A percentile compares a stretch with the other conserved stretches of the same genome.
phyloP scores from a whole-genome alignment of 2,329 filamentous ascomycete genomes.

The Celoporthe dispersa region DNA sequence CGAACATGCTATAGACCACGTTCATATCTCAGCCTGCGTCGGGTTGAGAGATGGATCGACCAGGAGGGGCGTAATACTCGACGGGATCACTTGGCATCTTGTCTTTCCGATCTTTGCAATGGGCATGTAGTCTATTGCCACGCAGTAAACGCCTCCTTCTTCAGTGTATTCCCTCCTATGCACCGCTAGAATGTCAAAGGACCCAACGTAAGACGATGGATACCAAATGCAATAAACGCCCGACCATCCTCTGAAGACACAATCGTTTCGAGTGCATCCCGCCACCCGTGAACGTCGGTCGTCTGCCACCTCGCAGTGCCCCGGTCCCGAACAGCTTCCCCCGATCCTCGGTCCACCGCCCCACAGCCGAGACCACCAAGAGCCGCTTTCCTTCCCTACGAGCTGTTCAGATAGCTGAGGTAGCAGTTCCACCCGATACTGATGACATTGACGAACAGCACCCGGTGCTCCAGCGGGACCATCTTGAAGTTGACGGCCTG shows the following conservation, averaged over 20 bases:
- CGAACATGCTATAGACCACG: background rate
- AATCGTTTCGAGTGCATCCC: background rate
- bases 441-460: constrained; percentile 85
- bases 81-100: background rate
- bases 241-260: background rate
- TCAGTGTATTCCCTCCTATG: background rate
- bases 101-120: background rate
- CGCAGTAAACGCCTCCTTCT: background rate
- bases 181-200: background rate
- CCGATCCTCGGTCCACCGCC: background rate
- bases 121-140: background rate
- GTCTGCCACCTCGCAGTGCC: background rate
- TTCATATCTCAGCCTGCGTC: background rate
- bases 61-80: background rate
- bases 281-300: background rate
- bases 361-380: background rate
- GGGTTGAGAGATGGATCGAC: background rate
- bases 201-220: background rate
- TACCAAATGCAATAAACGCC: constrained; percentile 3
- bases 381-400: constrained; percentile 34
- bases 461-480: constrained; percentile 79
- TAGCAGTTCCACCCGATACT: constrained; percentile 71
- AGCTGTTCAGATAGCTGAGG: constrained; percentile 64
- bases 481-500: constrained; percentile 88
- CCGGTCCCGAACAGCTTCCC: background rate